Evolutionary conservation across 768 basidiomycete genomes (phyloP).

Genomic region (Tylopilus rubrobrunneus): DNA sequence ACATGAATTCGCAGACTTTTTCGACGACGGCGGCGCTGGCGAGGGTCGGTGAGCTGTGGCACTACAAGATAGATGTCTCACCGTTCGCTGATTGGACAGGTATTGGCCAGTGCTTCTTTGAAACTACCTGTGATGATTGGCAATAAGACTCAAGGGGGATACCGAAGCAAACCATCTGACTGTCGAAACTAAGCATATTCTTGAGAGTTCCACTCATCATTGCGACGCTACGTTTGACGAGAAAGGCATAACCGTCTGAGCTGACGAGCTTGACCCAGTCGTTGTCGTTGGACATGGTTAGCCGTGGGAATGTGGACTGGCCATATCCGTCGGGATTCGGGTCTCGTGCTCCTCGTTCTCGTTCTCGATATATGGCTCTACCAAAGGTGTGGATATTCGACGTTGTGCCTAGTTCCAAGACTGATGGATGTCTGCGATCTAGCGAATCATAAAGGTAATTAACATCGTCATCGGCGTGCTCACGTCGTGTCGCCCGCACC

Average conservation of each 20-base stretch:
- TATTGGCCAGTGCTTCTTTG: slow-evolving; percentile 67
- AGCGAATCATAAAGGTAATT: slow-evolving; percentile 53
- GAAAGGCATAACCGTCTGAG: slow-evolving; percentile 76
- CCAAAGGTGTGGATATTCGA: slow-evolving; percentile 29
- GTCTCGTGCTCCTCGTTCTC: slow-evolving; percentile 2
- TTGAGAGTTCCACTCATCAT: slow-evolving; percentile 76
- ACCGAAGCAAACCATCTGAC: slow-evolving; percentile 37
- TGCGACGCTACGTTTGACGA: slow-evolving; percentile 73
- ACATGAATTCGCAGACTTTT: slow-evolving; percentile 87
- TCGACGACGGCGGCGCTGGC: slow-evolving; percentile 69
- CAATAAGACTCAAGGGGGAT: slow-evolving; percentile 8
- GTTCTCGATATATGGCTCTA: slow-evolving; percentile 33
- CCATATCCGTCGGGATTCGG: slow-evolving; percentile 16
- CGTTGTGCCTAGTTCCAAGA: background rate
- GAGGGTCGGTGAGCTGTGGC: slow-evolving; percentile 1
- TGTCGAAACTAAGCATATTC: slow-evolving; percentile 71
- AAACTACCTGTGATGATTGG: slow-evolving; percentile 52
- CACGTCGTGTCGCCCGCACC: slow-evolving; percentile 17
- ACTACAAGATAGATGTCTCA: slow-evolving; percentile 28
- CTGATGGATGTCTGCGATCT: slow-evolving; percentile 13
- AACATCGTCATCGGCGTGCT: slow-evolving; percentile 3
- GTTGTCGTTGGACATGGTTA: slow-evolving; percentile 19
- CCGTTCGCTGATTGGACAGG: slow-evolving; percentile 71
- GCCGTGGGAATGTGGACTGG: slow-evolving; percentile 19
- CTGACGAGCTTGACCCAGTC: slow-evolving; percentile 74